Base-by-base conservation (phyloP, 2,329 filamentous ascomycete genomes). In the Aspergillus arachidicola region DNA sequence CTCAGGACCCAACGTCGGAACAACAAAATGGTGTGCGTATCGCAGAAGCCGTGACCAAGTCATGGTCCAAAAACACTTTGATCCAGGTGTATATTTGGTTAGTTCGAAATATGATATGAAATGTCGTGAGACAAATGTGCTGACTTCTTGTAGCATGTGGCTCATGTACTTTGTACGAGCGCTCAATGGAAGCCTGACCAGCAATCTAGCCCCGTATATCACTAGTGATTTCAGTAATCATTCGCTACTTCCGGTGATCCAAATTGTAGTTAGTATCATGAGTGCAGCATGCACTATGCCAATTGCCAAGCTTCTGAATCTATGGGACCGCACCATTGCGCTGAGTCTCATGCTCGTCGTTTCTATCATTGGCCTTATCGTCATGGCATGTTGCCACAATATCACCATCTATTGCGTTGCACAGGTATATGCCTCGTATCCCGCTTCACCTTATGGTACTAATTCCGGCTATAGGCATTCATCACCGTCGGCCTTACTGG, bases 391-490 rank as follows among this genome's bases (percentile, higher is more conserved):
- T 1, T 89, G 86, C 74, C 78, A 81, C 2, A 85, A 85, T 65
- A 83, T 91, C 21, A 76, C 85, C 63, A 86, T 84, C 0, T 91
- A 88, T 72, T 86, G 86, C 55, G 87, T 87, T 1, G 87, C 86
- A 2, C 83, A 87, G 43, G 72, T 68, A 64, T n/a, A 48, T 21
- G 19, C 28, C 26, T 10, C 14, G 6, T 9, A 51, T 30, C 0
- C 6, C 6, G 36, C 16, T 3, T 58, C 6, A 43, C 14, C 3
- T 10, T 7, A 32, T 41, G 0, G 19, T 12, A 19, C 23, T 50
- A 11, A 50, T 16, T 19, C 0, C 9, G 1, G 3, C 38, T n/a
- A 9, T 41, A 80, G 67, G 84, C 89, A 1, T 85, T 90, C 64
- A 88, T 87, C 70, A 81, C 80, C 64, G 81, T 88, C 53, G 88